phyloP scores from a whole-genome alignment of 2,329 filamentous ascomycete genomes.

The Sporothrix phasma region DNA sequence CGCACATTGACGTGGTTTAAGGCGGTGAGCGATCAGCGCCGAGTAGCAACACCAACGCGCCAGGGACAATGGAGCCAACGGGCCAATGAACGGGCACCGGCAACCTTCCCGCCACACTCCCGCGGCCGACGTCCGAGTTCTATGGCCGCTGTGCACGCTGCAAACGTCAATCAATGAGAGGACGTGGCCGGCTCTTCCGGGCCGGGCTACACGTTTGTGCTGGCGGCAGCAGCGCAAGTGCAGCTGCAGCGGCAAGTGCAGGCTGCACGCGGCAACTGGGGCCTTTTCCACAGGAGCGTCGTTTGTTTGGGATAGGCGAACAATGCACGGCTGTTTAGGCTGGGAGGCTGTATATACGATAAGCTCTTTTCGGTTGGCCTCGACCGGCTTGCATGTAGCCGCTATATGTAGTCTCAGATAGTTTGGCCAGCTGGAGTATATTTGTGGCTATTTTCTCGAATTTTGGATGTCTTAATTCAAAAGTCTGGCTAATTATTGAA shows the following conservation, averaged over 20 bases:
- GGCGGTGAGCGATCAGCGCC: constrained; percentile 41
- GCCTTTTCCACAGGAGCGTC: constrained; percentile 29
- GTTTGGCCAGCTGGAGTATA: too few species aligned
- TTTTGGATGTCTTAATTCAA: too few species aligned
- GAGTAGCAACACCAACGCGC: background rate
- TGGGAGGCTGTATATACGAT: background rate
- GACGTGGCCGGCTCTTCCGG: constrained; percentile 40
- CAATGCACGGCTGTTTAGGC: background rate
- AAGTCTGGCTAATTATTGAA: too few species aligned
- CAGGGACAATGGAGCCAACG: constrained; percentile 27
- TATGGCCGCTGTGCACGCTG: constrained; percentile 50
- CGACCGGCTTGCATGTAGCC: too few species aligned
- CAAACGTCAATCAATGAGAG: constrained; percentile 55
- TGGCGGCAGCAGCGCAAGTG: constrained; percentile 47
- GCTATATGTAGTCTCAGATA: too few species aligned
- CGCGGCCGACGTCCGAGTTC: constrained; percentile 15
- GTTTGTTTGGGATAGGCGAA: constrained; percentile 11
- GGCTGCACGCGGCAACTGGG: too few species aligned
- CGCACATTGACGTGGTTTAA: constrained; percentile 48
- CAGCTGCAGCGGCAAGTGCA: constrained; percentile 46
- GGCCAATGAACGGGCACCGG: background rate
- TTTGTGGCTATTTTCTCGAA: too few species aligned
- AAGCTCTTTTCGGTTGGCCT: too few species aligned
- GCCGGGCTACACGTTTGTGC: constrained; percentile 43
- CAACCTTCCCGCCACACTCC: background rate